These are phyloP conservation scores for Streptanthus diversifolius DNA, from an alignment of 345 rosid species.

Conservation along the genomic window DNA sequence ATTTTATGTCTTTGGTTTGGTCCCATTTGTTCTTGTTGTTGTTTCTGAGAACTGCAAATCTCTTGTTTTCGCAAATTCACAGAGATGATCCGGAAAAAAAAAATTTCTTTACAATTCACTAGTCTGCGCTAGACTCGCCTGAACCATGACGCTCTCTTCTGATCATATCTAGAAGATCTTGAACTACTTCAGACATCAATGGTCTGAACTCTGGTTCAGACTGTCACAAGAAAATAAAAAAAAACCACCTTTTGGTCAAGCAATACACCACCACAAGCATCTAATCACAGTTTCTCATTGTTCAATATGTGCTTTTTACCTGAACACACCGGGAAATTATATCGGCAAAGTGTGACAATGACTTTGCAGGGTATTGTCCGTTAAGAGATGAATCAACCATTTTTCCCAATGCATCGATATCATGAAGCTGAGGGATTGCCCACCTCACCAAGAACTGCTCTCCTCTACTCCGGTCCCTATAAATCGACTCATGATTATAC, in stretches of 20 bases:
- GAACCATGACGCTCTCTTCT: slow-evolving; percentile 67
- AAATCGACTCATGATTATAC: slow-evolving; percentile 7
- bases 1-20: neutral
- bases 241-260: neutral
- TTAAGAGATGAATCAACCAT: slow-evolving; percentile 94
- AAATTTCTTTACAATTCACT: slow-evolving; percentile 23
- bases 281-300: neutral
- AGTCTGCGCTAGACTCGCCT: slow-evolving; percentile 37
- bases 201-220: slow-evolving; percentile 83
- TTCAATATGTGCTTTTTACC: slow-evolving; percentile 43
- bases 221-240: slow-evolving; percentile 39
- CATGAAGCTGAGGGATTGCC: slow-evolving; percentile 96
- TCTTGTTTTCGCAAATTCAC: slow-evolving; percentile 16
- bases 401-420: slow-evolving; percentile 81
- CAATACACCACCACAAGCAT: slow-evolving; percentile 1
- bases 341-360: slow-evolving; percentile 87
- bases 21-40: slow-evolving; percentile 14
- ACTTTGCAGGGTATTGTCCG: slow-evolving; percentile 79
- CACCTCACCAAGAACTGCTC: slow-evolving; percentile 95
- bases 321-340: slow-evolving; percentile 90
- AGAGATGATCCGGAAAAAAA: slow-evolving; percentile 15
- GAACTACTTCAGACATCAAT: slow-evolving; percentile 90
- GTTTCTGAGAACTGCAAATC: slow-evolving; percentile 21
- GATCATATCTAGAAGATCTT: slow-evolving; percentile 81
- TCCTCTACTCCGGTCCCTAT: slow-evolving; percentile 64